Evolutionary conservation across 192 early-diverging fungal genomes (phyloP).

Genomic region (Linnemannia schmuckeri): DNA sequence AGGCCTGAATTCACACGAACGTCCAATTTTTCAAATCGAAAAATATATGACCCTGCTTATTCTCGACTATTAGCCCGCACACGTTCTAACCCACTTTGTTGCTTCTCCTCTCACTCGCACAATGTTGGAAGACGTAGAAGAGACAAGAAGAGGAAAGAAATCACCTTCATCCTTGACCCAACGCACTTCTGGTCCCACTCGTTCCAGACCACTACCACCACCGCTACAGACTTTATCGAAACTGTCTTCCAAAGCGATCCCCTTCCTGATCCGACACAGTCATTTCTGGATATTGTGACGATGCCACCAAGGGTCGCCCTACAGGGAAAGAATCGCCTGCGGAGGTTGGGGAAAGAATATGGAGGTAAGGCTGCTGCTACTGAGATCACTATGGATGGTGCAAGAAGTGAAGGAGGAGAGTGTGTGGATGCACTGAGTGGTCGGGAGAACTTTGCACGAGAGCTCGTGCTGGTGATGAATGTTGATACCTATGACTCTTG

Average conservation of each 20-base stretch:
- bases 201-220: background rate
- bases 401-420: background rate
- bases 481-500: constrained; percentile 39
- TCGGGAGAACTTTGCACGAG: constrained; percentile 27
- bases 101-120: background rate
- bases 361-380: constrained; percentile 19
- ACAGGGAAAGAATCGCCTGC: constrained; percentile 21
- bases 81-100: too few relatives aligned
- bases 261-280: background rate
- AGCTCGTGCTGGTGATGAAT: constrained; percentile 34
- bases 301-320: constrained; percentile 19
- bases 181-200: constrained; percentile 27
- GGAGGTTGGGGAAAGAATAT: background rate
- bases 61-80: too few relatives aligned
- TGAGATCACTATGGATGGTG: background rate
- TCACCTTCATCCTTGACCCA: background rate
- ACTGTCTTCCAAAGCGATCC: background rate
- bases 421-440: constrained; percentile 14
- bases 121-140: background rate
- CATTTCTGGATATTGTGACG: constrained; percentile 11
- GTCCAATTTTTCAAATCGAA: background rate
- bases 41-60: background rate
- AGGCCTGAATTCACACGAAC: too few relatives aligned
- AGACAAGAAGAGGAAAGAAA: too few relatives aligned
- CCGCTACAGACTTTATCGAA: constrained; percentile 16